Conservation (phyloP, 2,329 filamentous ascomycete species). For the Didymosphaeria variabile region DNA sequence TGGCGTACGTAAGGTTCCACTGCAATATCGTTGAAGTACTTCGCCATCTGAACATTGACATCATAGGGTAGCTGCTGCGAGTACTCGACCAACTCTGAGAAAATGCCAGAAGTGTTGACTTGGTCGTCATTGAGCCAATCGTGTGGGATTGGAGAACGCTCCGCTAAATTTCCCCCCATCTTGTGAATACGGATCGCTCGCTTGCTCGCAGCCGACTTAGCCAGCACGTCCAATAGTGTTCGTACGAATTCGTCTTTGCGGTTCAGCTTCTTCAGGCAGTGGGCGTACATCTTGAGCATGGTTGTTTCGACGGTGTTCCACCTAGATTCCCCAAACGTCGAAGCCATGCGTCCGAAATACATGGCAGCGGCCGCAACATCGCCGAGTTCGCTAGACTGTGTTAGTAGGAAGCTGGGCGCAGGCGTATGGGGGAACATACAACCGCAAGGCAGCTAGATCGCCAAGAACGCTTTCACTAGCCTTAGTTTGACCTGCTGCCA, state of each 20-base stretch:
- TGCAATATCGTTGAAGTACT: slow-evolving; percentile 76
- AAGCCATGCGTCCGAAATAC: slow-evolving; percentile 80
- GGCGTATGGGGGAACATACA: slow-evolving; percentile 45
- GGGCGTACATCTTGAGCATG: slow-evolving; percentile 85
- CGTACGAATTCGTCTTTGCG: slow-evolving; percentile 81
- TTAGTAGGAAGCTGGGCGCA: slow-evolving; percentile 14
- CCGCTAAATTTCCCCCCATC: slow-evolving; percentile 24
- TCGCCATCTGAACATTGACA: slow-evolving; percentile 72
- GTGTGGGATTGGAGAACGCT: slow-evolving; percentile 20
- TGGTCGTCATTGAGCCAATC: slow-evolving; percentile 52
- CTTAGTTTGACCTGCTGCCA: slow-evolving; percentile 78
- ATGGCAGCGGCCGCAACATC: slow-evolving; percentile 78
- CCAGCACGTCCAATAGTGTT: slow-evolving; percentile 76
- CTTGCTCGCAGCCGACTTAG: slow-evolving; percentile 64
- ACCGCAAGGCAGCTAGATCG: slow-evolving; percentile 87
- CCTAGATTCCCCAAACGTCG: slow-evolving; percentile 78
- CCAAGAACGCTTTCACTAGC: slow-evolving; percentile 80
- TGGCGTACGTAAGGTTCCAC: slow-evolving; percentile 76
- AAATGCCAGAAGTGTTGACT: slow-evolving; percentile 48
- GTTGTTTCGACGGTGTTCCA: slow-evolving; percentile 84
- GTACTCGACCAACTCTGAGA: slow-evolving; percentile 56
- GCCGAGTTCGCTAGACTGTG: slow-evolving; percentile 61
- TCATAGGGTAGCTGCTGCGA: slow-evolving; percentile 66
- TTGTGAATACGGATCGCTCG: slow-evolving; percentile 37
- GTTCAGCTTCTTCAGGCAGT: slow-evolving; percentile 79